Conservation (phyloP, 805 yeast species). For the Tetrapisispora namnaoensis region DNA sequence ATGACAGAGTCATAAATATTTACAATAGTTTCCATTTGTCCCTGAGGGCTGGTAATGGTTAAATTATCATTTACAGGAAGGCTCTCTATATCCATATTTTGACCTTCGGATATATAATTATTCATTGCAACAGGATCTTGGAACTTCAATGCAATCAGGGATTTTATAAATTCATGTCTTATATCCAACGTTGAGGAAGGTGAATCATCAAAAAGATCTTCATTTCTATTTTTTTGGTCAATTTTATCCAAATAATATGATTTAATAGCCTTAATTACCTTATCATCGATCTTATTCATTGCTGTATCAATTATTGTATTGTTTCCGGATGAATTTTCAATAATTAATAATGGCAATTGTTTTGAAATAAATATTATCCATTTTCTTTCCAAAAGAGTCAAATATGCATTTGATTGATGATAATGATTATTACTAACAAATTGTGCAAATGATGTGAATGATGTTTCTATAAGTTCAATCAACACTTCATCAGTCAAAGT, state of each 20-base stretch:
- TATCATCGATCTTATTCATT: constrained; percentile 22
- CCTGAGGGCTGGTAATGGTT: constrained; percentile 25
- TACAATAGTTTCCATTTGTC: constrained; percentile 25
- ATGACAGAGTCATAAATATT: constrained; percentile 25
- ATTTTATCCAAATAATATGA: constrained; percentile 30
- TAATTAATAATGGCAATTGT: constrained; percentile 38
- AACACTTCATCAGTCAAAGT: constrained; percentile 15
- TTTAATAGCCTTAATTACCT: constrained; percentile 25
- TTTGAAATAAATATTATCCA: constrained; percentile 40
- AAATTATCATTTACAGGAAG: constrained; percentile 29
- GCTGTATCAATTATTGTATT: constrained; percentile 12
- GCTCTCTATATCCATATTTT: constrained; percentile 29
- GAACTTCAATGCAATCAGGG: constrained; percentile 34
- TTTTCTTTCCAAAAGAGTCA: constrained; percentile 29
- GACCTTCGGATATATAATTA: constrained; percentile 32
- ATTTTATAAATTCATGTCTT: constrained; percentile 42
- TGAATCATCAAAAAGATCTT: constrained; percentile 43
- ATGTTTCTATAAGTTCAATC: constrained; percentile 28
- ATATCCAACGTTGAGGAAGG: constrained; percentile 39
- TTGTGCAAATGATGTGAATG: constrained; percentile 34
- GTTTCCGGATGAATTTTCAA: constrained; percentile 16
- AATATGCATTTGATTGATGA: constrained; percentile 30
- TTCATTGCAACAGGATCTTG: constrained; percentile 29
- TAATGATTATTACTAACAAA: constrained; percentile 36
- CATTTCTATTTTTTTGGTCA: constrained; percentile 30